Conservation (phyloP, 257 asterid genomes). For the Jaltomata sinuosa region DNA sequence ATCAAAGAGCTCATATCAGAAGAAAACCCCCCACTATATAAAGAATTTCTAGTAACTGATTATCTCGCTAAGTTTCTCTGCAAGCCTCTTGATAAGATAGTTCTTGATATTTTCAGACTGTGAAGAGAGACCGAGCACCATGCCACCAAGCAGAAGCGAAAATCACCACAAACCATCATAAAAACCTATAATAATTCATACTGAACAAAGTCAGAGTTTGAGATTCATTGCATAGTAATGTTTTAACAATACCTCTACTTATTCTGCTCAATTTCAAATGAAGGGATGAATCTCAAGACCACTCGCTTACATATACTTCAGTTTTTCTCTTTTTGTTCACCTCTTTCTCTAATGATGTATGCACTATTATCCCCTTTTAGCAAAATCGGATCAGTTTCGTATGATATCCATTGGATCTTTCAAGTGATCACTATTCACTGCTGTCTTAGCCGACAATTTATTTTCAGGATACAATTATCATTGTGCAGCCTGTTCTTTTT, state of each 20-base stretch:
- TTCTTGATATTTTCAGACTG: constrained; percentile 42
- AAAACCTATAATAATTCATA: neutral
- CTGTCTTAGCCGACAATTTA: too few species aligned
- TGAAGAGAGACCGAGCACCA: neutral
- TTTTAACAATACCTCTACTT: neutral
- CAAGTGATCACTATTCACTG: too few species aligned
- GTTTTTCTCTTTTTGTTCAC: too few species aligned
- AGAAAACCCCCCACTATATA: constrained; percentile 13
- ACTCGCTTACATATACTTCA: neutral
- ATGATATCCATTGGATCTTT: neutral
- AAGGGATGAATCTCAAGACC: neutral
- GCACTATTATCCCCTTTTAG: neutral
- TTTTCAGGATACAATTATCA: too few species aligned
- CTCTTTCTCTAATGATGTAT: too few species aligned
- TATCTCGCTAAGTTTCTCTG: constrained; percentile 23
- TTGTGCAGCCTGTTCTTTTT: too few species aligned
- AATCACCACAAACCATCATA: neutral
- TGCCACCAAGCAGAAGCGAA: neutral
- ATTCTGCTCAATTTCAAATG: neutral
- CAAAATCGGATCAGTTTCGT: too few species aligned
- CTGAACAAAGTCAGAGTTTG: neutral
- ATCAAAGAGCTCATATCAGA: constrained; percentile 45
- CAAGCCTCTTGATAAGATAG: constrained; percentile 37
- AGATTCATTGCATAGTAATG: neutral
- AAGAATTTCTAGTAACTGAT: constrained; percentile 34